Conservation (phyloP, 164 flowering plant genomes). For the Euptelea pleiosperma region DNA sequence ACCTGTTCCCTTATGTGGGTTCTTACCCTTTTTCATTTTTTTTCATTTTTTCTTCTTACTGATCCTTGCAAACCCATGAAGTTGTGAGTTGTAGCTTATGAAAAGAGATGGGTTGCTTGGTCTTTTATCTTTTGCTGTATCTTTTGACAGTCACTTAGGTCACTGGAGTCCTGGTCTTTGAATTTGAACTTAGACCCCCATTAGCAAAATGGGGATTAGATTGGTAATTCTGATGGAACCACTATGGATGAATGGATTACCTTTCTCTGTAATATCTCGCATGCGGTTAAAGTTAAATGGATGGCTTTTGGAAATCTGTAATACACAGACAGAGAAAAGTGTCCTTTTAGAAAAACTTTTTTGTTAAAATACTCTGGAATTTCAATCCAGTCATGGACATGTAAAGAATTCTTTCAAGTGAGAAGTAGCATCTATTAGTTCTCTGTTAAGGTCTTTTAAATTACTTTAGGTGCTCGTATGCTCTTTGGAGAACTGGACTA, state of each 20-base stretch:
- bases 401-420: too few species aligned
- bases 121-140: slow-evolving; percentile 11
- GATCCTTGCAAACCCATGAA: slow-evolving; percentile 11
- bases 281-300: background rate
- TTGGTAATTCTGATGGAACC: background rate
- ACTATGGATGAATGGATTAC: background rate
- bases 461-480: too few species aligned
- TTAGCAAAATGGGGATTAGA: background rate
- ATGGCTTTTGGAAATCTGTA: background rate
- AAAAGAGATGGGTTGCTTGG: slow-evolving; percentile 15
- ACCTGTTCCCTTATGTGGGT: background rate
- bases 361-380: too few species aligned
- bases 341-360: background rate
- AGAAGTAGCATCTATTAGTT: too few species aligned
- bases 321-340: background rate
- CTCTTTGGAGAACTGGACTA: too few species aligned
- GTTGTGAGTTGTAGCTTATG: slow-evolving; percentile 13
- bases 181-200: background rate
- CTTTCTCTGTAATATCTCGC: background rate
- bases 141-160: background rate
- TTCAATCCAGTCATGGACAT: too few species aligned
- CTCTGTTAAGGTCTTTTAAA: too few species aligned
- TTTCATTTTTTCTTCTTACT: slow-evolving; percentile 5
- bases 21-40: background rate
- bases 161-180: background rate